Conservation (phyloP, 2,329 filamentous ascomycete genomes). For the Endothia cerciana region DNA sequence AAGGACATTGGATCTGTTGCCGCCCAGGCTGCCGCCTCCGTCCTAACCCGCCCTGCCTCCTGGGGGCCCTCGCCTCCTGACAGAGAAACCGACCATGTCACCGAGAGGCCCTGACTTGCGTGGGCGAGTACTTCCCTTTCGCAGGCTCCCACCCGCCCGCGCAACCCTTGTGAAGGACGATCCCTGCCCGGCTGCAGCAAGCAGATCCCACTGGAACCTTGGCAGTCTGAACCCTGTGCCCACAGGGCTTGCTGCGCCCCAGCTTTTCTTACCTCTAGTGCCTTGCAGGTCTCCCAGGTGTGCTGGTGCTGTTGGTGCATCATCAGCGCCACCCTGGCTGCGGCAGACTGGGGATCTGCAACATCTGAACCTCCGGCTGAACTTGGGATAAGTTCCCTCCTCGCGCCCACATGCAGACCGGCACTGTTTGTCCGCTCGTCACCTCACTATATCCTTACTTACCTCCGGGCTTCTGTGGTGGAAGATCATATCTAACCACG, state of each 20-base stretch:
- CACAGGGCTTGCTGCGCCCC: slow-evolving; percentile 2
- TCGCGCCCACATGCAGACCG: background rate
- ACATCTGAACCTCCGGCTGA: background rate
- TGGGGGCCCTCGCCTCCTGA: background rate
- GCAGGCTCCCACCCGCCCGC: no score
- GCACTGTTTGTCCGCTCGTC: background rate
- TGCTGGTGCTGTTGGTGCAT: background rate
- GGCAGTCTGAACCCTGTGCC: background rate
- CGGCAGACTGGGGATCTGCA: slow-evolving; percentile 2
- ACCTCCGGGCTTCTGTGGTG: background rate
- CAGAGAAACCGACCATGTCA: background rate
- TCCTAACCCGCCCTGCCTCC: background rate
- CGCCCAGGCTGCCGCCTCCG: background rate
- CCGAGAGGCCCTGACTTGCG: background rate
- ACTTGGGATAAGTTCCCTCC: background rate
- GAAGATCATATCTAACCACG: background rate
- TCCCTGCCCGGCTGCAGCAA: background rate
- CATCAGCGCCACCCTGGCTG: slow-evolving; percentile 7
- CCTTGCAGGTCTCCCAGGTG: background rate
- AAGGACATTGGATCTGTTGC: background rate
- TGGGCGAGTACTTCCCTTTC: no score
- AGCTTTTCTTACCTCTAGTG: background rate
- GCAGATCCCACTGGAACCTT: background rate
- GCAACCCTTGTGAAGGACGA: no score
- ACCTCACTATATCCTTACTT: background rate